Conservation (phyloP, 208 protist genomes). For the Acanthamoeba polyphaga region DNA sequence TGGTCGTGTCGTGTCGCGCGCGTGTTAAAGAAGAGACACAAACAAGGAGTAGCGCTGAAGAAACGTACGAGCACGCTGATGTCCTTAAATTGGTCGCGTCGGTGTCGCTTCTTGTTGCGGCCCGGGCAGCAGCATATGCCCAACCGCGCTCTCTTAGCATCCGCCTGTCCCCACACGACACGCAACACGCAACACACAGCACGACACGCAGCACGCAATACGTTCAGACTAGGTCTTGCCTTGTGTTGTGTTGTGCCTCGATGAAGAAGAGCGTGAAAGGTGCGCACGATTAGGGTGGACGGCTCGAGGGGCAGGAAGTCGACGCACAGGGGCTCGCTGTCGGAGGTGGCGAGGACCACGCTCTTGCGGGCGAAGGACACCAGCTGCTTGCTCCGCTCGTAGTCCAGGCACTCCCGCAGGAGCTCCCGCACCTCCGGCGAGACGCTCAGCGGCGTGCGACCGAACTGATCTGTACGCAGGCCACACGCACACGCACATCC, state of each 20-base stretch:
- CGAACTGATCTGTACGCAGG: slow-evolving; percentile 9
- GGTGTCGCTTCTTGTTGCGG: slow-evolving; percentile 64
- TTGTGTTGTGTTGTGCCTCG: neutral
- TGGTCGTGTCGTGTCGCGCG: neutral
- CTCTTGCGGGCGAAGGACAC: neutral
- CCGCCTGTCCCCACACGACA: neutral
- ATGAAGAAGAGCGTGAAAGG: neutral
- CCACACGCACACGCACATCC: neutral
- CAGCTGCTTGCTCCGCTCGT: slow-evolving; percentile 42
- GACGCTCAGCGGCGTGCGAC: neutral
- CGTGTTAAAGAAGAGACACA: neutral
- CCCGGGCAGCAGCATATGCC: slow-evolving; percentile 49
- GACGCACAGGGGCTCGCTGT: slow-evolving; percentile 24
- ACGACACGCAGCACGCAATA: neutral
- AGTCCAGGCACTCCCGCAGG: slow-evolving; percentile 21
- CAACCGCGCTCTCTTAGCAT: neutral
- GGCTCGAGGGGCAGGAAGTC: slow-evolving; percentile 43
- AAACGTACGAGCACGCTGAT: neutral
- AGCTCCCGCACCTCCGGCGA: neutral
- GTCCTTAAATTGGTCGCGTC: slow-evolving; percentile 22
- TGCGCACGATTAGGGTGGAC: neutral
- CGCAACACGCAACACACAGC: neutral
- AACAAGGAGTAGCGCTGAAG: neutral
- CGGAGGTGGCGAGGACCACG: slow-evolving; percentile 27
- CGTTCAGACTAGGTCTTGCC: neutral